Evolutionary conservation across 2,329 filamentous ascomycete species (phyloP), one percentile per base, ranked within the genome.

Genomic region (Zasmidium cellare): DNA sequence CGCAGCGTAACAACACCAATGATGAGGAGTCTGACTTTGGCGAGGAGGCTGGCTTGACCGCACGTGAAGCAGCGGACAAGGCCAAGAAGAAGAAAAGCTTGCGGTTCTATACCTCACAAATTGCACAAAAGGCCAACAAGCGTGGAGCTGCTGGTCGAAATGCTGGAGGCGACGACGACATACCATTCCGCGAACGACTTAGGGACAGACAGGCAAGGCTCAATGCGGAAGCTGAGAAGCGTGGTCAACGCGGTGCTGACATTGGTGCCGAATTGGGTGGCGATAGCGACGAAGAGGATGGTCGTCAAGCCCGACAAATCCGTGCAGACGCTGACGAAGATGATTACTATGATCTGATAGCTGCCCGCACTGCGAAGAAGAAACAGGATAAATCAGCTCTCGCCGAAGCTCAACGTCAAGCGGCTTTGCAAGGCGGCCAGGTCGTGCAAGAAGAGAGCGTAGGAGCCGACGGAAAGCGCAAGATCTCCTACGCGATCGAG

Each of bases 101-200:
- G 57, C 89, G 92, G 62, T 99, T 99, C 81, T 99, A 99, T 82
- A 97, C 96, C 2, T 96, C 92, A 2, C 94, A 99, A 73, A 94
- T 99, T 65, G 89, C 90, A 24, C 93, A 97, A 74, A 97, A 97
- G 77, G 87, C 91, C 56, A 96, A 91, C 78, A 92, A 91, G 73
- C 90, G 90, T 55, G 85, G 87, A 5, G 85, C 82, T 28, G 88
- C 88, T 41, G 88, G 89, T 45, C 84, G 87, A 60, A 87, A 90
- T 57, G 85, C 87, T 1, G 90, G 90, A 65, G 91, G 91, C 66
- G 91, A 96, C 71, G 82, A 84, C 65, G 91, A 96, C 74, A 83
- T 96, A 53, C 94, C 94, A 2, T 88, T 97, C 74, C 86, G 92
- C 56, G 94, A 99, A 76, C 88, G 94, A 53, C 80, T 96, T 45